Evolutionary conservation across 345 rosid species (phyloP), one percentile per base, ranked within the genome.

Genomic region (Gossypium anomalum): DNA sequence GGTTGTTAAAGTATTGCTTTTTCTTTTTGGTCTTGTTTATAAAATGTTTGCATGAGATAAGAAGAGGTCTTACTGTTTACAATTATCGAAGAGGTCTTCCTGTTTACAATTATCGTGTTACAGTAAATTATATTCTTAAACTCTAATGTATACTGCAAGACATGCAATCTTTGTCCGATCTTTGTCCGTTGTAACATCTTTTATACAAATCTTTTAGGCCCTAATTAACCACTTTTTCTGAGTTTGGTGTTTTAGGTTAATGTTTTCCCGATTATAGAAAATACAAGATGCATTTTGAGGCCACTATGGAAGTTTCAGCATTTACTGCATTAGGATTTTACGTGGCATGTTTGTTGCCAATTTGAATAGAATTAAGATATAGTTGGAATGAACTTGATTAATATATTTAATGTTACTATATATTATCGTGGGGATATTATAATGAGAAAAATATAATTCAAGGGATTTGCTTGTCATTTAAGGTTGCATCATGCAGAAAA

Each of bases 1-100:
- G 11, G 41, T 71, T 47, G 29, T 79, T 38, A 75, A 52, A 77
- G 79, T 55, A 19, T 74, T 38, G 38, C 22, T 34, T 70, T 76
- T 63, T 6, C 12, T 22, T 48, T 77, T 71, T 80, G 22, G 52
- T 49, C 20, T 51, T 11, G 67, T 52, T 52, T 48, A 44, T 20
- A 58, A 71, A 70, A 51, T 53, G 34, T 63, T 75, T 55, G 13
- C 53, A 64, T 25, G 29, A 48, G 62, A 79, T 43, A 38, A 47
- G 41, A 25, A 63, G 23, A 51, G 53, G 22, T 57, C 58, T 47
- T 8, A 17, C 45, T 44, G 22, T 27, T 66, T 69, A 71, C 14
- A 45, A 3, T 67, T 70, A 52, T 10, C n/a, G 41, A 25, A 63
- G 23, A 51, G 53, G 22, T 57, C 58, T 47, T 8, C 13, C 45